Evolutionary conservation across 768 basidiomycete species (phyloP), one percentile per base, ranked within the genome.

Genomic region (Termitomyces sp.): DNA sequence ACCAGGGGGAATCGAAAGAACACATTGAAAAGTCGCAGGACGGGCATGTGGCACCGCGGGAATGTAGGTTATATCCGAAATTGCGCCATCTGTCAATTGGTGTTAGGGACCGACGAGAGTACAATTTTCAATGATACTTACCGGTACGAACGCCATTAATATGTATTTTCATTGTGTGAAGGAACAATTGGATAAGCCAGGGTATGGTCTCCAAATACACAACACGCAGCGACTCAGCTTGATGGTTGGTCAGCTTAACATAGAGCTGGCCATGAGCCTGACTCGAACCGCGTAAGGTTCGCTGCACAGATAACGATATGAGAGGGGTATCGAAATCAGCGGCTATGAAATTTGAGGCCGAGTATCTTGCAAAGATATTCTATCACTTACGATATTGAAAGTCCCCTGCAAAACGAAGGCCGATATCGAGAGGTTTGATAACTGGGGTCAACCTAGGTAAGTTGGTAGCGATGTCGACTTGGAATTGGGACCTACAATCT

Each of bases 191-290:
- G 37, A 98, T 77, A 65, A 94, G 86, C 86, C 95, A 96, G 4
- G 96, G 97, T 81, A 95, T 87, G 1, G 89, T 90, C 72, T 98
- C 97, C 43, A 95, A 80, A 70, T 95, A 97, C 9, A 87, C 69
- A 0, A 87, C 77, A 19, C 75, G 69, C 21, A 84, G 62, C 1
- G 76, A 61, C 5, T 71, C 66, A 19, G 72, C 60, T 38, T 73
- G 74, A 59, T 83, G 77, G 65, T 96, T 97, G 6, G 67, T 77
- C 51, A 98, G 69, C 23, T 78, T 75, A 12, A 95, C 70, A 43
- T 80, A 80, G 19, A 99, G 84, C 16, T 81, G 77, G 4, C 93
- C 95, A 44, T 79, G 81, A 10, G 86, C 87, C 68, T 95, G 94
- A 53, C 82, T 86, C 12, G 84, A 78, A 19, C 92, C 90, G 38